phyloP scores from a whole-genome alignment of 345 rosid genomes.

The Clarkia xantiana region DNA sequence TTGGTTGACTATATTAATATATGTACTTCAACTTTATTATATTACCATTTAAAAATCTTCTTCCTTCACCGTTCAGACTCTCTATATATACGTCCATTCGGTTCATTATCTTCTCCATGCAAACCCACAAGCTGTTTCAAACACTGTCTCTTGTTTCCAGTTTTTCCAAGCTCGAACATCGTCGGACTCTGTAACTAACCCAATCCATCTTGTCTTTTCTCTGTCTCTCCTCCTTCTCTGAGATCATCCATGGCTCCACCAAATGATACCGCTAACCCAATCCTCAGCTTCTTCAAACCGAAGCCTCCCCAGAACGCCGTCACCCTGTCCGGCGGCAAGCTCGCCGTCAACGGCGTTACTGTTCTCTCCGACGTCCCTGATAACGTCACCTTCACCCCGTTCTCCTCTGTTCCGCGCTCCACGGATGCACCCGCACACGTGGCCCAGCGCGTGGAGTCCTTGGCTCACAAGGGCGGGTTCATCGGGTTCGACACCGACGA shows the following conservation, averaged over 20 bases:
- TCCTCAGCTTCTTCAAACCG: slow-evolving; percentile 7
- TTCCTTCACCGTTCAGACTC: no score
- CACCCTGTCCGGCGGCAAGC: slow-evolving; percentile 25
- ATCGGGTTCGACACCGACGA: slow-evolving; percentile 39
- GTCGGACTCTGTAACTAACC: neutral
- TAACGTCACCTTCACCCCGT: slow-evolving; percentile 42
- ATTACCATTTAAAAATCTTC: no score
- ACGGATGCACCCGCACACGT: slow-evolving; percentile 45
- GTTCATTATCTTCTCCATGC: no score
- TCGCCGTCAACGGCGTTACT: slow-evolving; percentile 33
- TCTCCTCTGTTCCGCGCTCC: slow-evolving; percentile 18
- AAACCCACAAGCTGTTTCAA: no score
- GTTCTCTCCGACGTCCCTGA: slow-evolving; percentile 53
- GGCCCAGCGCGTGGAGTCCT: slow-evolving; percentile 32
- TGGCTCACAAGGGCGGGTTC: slow-evolving; percentile 49
- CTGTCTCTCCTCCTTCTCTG: slow-evolving; percentile 1
- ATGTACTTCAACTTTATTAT: no score
- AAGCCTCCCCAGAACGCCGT: slow-evolving; percentile 16
- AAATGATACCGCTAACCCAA: slow-evolving; percentile 19
- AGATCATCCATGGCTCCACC: slow-evolving; percentile 42
- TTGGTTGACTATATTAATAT: no score
- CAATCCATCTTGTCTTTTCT: neutral
- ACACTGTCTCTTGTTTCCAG: no score
- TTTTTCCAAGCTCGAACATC: neutral
- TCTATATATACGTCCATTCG: no score